Evolutionary conservation across 371 early-diverging fungal species (phyloP), one percentile per base, ranked within the genome.

Genomic region (Mortierella sp.): DNA sequence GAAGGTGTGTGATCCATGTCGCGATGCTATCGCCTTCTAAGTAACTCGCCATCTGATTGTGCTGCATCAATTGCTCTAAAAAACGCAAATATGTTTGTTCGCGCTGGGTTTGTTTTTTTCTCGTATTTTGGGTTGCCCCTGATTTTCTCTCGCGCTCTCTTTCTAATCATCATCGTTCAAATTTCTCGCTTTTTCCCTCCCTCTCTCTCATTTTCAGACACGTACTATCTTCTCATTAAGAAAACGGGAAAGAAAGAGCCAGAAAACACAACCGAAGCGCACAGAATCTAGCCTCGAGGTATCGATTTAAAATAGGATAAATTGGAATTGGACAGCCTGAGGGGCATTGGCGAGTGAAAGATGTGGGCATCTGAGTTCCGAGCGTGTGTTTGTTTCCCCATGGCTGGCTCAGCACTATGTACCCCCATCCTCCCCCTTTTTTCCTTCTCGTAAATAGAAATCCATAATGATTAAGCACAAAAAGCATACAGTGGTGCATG

Each of bases 241-340:
- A 34, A 28, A 30, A 31, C 49, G 44, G 44, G 30, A 56, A 54
- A 50, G 54, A 53, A 39, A 56, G 63, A 63, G 59, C 56, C 50
- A 59, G 62, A 50, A 55, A 30, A 46, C 23, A 30, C 14, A 28
- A 26, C 12, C 17, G 28, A 27, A 23, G 24, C 30, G 11, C 9
- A 15, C 27, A 49, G 24, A 51, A 69, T 69, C 70, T 69, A 69
- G 56, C 70, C 63, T 61, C 56, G 55, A 37, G 46, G 55, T 21
- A 53, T 66, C 42, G 43, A 23, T 42, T 60, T 55, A 69, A 62
- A 50, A 69, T 61, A 60, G 70, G 43, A 69, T 61, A 60, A 58
- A 53, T 42, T 69, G 58, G 70, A 63, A 63, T 63, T 44, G 47
- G 21, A 42, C 26, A 28, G 57, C 37, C n/a, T 52, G 63, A 51